phyloP scores from a whole-genome alignment of 2,329 filamentous ascomycete genomes.

The Aspergillus sp. region DNA sequence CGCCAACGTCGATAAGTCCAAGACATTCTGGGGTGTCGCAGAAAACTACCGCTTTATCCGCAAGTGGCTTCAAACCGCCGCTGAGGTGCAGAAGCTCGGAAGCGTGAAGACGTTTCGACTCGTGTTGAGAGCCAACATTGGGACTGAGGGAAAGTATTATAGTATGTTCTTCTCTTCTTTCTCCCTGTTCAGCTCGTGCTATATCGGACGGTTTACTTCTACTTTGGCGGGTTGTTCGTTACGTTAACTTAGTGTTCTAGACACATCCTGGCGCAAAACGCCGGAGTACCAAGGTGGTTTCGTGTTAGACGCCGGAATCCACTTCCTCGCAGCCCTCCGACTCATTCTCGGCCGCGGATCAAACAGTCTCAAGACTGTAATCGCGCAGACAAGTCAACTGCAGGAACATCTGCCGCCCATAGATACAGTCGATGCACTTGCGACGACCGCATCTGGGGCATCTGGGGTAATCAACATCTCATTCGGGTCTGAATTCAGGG shows the following conservation, averaged over 20 bases:
- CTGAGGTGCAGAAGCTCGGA: slow-evolving; percentile 49
- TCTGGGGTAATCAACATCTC: slow-evolving; percentile 52
- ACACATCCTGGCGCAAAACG: slow-evolving; percentile 57
- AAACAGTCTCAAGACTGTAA: slow-evolving; percentile 44
- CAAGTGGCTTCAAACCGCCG: slow-evolving; percentile 47
- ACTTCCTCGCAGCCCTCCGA: slow-evolving; percentile 54
- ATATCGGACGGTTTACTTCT: neutral
- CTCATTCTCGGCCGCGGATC: slow-evolving; percentile 45
- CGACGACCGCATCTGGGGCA: slow-evolving; percentile 48
- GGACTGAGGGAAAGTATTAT: slow-evolving; percentile 55
- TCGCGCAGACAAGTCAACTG: slow-evolving; percentile 51
- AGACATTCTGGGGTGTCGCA: slow-evolving; percentile 50
- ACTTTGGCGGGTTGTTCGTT: neutral
- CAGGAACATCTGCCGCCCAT: slow-evolving; percentile 55
- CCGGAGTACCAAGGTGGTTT: slow-evolving; percentile 61
- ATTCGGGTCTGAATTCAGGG: slow-evolving; percentile 54
- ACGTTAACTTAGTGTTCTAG: slow-evolving; percentile 17
- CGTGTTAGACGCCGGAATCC: slow-evolving; percentile 59
- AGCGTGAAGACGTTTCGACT: slow-evolving; percentile 52
- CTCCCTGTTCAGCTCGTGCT: neutral
- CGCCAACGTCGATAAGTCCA: slow-evolving; percentile 39
- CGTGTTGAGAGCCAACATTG: slow-evolving; percentile 45
- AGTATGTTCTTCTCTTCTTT: slow-evolving; percentile 29
- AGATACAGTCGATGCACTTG: slow-evolving; percentile 56
- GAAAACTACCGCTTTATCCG: slow-evolving; percentile 59